Percentiles rank a stretch among this genome's conserved stretches.
phyloP scores from a whole-genome alignment of 352 stramenopile species.

The Hyaloperonospora arabidopsidis region DNA sequence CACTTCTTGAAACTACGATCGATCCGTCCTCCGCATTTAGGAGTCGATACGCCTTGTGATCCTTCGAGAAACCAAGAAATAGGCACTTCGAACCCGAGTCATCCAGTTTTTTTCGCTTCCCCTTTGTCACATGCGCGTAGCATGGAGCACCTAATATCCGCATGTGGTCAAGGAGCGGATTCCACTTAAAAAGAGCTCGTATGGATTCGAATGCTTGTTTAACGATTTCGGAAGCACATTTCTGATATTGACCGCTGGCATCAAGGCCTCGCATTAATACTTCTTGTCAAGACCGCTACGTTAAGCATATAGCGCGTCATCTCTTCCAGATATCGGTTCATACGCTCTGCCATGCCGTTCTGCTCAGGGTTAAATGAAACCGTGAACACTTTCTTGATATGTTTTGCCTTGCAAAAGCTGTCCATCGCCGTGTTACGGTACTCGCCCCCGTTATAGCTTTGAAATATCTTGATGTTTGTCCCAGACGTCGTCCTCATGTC shows the following conservation, averaged over 20 bases:
- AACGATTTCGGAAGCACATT: background rate
- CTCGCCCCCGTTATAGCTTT: background rate
- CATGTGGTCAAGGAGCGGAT: no score
- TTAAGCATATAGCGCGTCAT: slow-evolving; percentile 1
- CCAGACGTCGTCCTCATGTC: no score
- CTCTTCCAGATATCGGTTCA: background rate
- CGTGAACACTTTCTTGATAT: background rate
- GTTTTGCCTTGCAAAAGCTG: background rate
- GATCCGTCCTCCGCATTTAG: background rate
- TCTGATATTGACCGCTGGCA: background rate
- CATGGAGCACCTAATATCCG: background rate
- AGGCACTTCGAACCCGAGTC: background rate
- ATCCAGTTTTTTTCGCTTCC: background rate
- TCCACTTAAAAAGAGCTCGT: background rate
- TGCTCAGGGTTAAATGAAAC: background rate
- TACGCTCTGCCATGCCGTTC: background rate
- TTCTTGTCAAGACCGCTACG: background rate
- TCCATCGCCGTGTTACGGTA: background rate
- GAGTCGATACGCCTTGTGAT: background rate
- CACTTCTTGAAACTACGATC: background rate
- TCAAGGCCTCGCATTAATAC: slow-evolving; percentile 1
- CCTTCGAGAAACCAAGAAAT: background rate
- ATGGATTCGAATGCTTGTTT: background rate
- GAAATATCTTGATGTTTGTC: no score
- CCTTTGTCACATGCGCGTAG: background rate